phyloP scores from a whole-genome alignment of 192 early-diverging fungal genomes.

The Phlyctochytrium arcticum region DNA sequence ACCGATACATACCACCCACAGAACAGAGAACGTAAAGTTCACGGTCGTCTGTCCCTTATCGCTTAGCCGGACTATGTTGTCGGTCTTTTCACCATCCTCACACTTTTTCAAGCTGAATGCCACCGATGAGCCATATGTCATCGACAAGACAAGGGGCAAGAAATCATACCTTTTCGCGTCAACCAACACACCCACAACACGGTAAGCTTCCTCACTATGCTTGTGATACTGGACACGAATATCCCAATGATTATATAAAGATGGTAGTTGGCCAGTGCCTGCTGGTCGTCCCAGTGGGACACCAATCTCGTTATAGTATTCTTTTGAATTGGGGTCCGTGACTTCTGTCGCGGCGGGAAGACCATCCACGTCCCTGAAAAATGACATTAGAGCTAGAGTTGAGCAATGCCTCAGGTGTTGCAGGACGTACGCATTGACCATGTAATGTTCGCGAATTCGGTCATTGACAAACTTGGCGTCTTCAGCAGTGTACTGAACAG shows the following conservation, averaged over 20 bases:
- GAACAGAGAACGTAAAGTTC: conserved; percentile 46
- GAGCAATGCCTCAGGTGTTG: neutral
- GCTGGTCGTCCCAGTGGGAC: conserved; percentile 81
- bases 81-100: neutral
- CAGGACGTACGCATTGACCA: conserved; percentile 34
- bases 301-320: conserved; percentile 72
- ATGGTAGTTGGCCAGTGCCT: too few species aligned
- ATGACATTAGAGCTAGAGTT: neutral
- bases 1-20: conserved; percentile 35
- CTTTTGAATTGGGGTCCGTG: conserved; percentile 44
- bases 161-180: conserved; percentile 53
- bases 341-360: conserved; percentile 69
- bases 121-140: too few species aligned
- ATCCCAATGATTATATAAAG: conserved; percentile 86
- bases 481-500: neutral
- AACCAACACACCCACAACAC: conserved; percentile 87
- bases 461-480: conserved; percentile 84
- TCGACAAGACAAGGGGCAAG: too few species aligned
- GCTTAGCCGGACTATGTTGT: neutral
- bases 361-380: conserved; percentile 75
- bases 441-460: conserved; percentile 51
- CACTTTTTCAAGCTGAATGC: neutral
- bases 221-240: conserved; percentile 71
- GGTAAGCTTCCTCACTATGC: conserved; percentile 44
- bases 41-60: conserved; percentile 24